Percentiles rank a stretch among this genome's conserved stretches.
Evolutionary conservation across 2,329 filamentous ascomycete species (phyloP).

Genomic region (Cercospora sp.): DNA sequence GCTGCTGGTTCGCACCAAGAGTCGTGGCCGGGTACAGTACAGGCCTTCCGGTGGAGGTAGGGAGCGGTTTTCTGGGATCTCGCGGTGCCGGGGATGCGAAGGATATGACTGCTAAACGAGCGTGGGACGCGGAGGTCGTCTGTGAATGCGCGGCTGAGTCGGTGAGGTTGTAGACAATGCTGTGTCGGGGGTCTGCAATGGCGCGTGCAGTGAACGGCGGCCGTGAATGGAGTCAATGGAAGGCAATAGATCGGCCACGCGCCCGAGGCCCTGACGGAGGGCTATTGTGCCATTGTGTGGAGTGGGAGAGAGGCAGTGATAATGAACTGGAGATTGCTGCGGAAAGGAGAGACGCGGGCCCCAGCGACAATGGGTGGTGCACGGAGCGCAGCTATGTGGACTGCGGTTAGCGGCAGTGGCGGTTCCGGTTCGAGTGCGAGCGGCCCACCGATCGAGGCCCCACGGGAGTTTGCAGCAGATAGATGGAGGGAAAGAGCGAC

Average conservation of each 20-base stretch:
- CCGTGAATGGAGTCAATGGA: conserved; percentile 1
- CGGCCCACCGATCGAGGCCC: not conserved
- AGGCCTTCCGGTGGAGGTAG: not conserved
- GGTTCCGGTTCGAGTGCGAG: not conserved
- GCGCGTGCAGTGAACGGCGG: not conserved
- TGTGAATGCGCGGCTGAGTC: conserved; percentile 3
- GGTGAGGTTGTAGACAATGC: not conserved
- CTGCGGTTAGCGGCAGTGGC: not conserved
- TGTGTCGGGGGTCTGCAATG: not conserved
- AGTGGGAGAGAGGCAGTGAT: not conserved
- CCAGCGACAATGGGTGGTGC: conserved; percentile 1
- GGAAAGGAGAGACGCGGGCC: conserved; percentile 8
- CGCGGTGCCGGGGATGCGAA: not conserved
- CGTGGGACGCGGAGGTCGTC: not conserved
- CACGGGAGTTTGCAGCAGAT: not conserved
- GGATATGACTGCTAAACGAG: conserved; percentile 2
- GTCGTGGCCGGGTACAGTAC: not conserved
- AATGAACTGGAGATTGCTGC: conserved; percentile 3
- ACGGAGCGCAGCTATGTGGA: not conserved
- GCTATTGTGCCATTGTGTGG: conserved; percentile 11
- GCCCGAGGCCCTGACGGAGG: not conserved
- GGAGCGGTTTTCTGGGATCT: not conserved
- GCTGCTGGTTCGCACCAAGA: not conserved
- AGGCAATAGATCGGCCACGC: not conserved
- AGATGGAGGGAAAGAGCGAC: not conserved